Base-by-base conservation (phyloP, 139 green algal species). In the Chlamydomonas sp. region DNA sequence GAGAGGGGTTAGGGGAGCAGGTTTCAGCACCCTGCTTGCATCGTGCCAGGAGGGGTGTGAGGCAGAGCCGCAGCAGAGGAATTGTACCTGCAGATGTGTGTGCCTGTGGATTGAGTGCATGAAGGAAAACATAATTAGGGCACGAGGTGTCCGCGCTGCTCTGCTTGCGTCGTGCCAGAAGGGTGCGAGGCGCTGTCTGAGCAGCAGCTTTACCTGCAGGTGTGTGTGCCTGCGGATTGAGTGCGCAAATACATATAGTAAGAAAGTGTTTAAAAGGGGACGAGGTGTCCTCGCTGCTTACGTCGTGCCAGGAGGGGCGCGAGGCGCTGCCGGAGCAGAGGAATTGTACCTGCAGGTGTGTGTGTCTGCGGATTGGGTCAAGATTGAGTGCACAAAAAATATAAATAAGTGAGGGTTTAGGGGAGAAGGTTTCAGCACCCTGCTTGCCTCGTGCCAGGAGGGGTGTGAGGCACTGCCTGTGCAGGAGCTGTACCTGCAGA, bases 201-300 rank as follows among this genome's bases (percentile, higher is more conserved):
- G 72, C 68, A 89, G 26, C 78, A 87, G 68, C 76, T 86, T n/a
- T 83, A 82, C 65, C 43, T 81, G 50, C 74, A 79, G 58, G 71
- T 72, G 29, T 10, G 58, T 2, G 1, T 31, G 58, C 49, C n/a
- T n/a, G n/a, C n/a, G n/a, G n/a, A n/a, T n/a, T n/a, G n/a, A n/a
- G n/a, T n/a, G n/a, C n/a, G n/a, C n/a, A n/a, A n/a, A n/a, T n/a
- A n/a, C n/a, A n/a, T n/a, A n/a, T n/a, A n/a, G n/a, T n/a, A n/a
- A n/a, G n/a, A n/a, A n/a, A n/a, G n/a, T n/a, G n/a, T n/a, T n/a
- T n/a, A n/a, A n/a, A n/a, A n/a, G 37, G 3, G 43, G 62, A 34
- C n/a, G 76, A 81, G 69, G 39, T 83, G 31, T 28, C 34, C 20
- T 71, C 76, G 35, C 70, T 83, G 61, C 71, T 83, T 68, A 28